Percentiles rank a stretch among this genome's conserved stretches.
Conservation (phyloP, 2,329 filamentous ascomycete genomes). For the Fusarium sacchari region DNA sequence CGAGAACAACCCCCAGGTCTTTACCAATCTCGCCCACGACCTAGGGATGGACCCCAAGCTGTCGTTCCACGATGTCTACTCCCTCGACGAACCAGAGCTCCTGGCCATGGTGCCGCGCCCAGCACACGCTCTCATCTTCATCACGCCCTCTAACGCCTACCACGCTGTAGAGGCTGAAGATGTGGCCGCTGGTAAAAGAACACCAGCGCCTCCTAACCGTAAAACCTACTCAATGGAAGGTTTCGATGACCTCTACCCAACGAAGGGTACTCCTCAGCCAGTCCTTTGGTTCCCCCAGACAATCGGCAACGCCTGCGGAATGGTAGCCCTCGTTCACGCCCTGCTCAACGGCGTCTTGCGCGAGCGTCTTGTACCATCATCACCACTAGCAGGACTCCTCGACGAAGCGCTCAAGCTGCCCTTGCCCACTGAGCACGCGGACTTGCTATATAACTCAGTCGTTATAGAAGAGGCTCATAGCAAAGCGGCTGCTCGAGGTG, state of each 20-base stretch:
- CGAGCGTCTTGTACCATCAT: not conserved
- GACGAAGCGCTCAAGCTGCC: not conserved
- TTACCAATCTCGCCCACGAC: not conserved
- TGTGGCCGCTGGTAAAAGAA: not conserved
- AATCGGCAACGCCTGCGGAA: not conserved
- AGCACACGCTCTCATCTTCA: not conserved
- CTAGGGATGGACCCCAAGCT: not conserved
- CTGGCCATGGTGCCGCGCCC: not conserved
- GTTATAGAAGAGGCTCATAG: not conserved
- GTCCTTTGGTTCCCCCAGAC: not conserved
- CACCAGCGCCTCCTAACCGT: rapidly evolving
- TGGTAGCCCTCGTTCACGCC: not conserved
- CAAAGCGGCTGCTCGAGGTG: not conserved
- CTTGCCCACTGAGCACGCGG: not conserved
- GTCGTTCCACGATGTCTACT: not conserved
- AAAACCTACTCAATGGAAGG: not conserved
- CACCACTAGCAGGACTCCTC: not conserved
- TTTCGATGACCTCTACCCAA: not conserved
- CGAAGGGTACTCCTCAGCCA: rapidly evolving
- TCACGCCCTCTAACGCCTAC: not conserved
- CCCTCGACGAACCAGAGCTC: not conserved
- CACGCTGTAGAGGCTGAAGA: not conserved
- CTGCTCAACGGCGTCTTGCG: not conserved
- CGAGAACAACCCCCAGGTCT: not conserved
- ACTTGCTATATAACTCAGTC: not conserved